Conservation (phyloP, 371 early-diverging fungal genomes). For the Actinomortierella wolfii region DNA sequence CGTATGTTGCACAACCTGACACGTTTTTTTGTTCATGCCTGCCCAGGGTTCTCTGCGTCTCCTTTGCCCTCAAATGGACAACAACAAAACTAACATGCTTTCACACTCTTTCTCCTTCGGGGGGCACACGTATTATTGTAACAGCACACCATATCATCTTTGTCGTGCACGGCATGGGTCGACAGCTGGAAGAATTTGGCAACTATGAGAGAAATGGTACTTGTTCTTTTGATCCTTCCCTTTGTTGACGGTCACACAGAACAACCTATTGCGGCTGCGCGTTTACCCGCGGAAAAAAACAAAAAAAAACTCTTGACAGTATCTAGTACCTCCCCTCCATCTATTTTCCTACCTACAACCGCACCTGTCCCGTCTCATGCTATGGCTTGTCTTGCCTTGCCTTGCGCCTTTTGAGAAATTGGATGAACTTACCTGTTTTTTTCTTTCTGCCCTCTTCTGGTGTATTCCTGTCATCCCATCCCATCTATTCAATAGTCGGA, state of each 20-base stretch:
- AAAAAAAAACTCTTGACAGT: no score
- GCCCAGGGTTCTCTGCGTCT: background rate
- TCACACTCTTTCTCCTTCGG: no score
- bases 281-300: background rate
- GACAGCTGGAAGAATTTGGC: conserved; percentile 59
- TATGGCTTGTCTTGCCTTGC: no score
- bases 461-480: background rate
- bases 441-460: background rate
- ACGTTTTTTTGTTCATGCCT: background rate
- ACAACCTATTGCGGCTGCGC: background rate
- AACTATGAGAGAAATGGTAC: conserved; percentile 58
- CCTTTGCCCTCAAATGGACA: background rate
- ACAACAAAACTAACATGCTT: no score
- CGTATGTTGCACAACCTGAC: background rate
- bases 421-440: no score
- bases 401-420: no score
- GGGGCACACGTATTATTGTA: no score
- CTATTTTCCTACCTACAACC: background rate
- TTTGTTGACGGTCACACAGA: background rate
- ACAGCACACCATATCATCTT: conserved; percentile 59
- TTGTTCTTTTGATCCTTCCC: background rate
- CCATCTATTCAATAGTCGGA: conserved; percentile 32
- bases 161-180: conserved; percentile 76
- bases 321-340: no score
- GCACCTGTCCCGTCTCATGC: background rate